These are phyloP conservation scores for Aureobasidium musti DNA, from an alignment of 2,329 filamentous ascomycete genomes.

Conservation along the genomic window DNA sequence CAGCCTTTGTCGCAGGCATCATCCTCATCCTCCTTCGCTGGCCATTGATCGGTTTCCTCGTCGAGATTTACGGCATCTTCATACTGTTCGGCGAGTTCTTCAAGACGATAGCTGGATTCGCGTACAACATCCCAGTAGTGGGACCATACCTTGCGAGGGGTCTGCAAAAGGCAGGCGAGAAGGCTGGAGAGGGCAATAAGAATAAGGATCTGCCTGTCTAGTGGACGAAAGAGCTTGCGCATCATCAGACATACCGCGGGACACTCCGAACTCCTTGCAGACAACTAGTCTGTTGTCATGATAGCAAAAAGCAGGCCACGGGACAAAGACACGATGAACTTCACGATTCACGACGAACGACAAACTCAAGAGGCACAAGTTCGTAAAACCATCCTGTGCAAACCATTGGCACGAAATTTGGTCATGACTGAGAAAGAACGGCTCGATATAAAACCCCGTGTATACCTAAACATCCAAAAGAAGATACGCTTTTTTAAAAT, in stretches of 20 bases:
- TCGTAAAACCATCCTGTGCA: conserved; percentile 10
- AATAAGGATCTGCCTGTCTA: conserved; percentile 78
- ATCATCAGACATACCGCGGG: not conserved
- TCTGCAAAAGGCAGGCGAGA: conserved; percentile 72
- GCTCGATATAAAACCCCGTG: conserved; percentile 9
- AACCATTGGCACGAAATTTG: not conserved
- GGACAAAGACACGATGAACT: conserved; percentile 12
- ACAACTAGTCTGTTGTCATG: not conserved
- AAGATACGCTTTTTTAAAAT: conserved; percentile 22
- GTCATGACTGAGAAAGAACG: conserved; percentile 16
- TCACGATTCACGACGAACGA: conserved; percentile 22
- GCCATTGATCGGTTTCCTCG: conserved; percentile 85
- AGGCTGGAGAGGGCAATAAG: conserved; percentile 65
- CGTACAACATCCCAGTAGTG: conserved; percentile 78
- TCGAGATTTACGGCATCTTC: conserved; percentile 91
- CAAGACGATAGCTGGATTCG: conserved; percentile 86
- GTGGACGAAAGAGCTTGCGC: conserved; percentile 34
- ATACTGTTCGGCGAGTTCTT: conserved; percentile 96
- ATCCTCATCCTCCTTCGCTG: conserved; percentile 83
- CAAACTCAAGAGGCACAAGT: not conserved
- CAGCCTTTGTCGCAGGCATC: conserved; percentile 82
- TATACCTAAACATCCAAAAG: conserved; percentile 20
- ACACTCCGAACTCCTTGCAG: not conserved
- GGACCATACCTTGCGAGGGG: conserved; percentile 79
- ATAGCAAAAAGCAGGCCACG: not conserved